phyloP scores from a whole-genome alignment of 1,284 basidiomycete species.

The Rhodotorula mucilaginosa region DNA sequence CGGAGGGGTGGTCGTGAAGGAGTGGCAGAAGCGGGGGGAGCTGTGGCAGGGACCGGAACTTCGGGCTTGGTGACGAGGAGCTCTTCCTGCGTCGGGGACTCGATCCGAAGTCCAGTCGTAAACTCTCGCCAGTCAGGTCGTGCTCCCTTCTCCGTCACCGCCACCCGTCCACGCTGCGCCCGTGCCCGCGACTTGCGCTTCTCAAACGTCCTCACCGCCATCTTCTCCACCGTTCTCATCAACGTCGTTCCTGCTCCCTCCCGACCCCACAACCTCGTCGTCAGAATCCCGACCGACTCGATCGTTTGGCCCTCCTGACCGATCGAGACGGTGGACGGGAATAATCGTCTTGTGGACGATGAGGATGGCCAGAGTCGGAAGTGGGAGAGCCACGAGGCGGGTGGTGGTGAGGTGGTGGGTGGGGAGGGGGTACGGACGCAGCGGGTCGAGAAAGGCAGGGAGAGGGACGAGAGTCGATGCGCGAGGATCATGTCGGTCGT shows the following conservation, averaged over 20 bases:
- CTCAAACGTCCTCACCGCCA: constrained; percentile 1
- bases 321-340: not conserved
- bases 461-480: constrained; percentile 57
- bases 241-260: constrained; percentile 46
- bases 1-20: not conserved
- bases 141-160: not conserved
- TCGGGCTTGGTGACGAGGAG: not conserved
- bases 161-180: not conserved
- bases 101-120: no score
- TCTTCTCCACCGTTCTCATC: constrained; percentile 45
- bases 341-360: not conserved
- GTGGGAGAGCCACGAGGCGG: not conserved
- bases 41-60: not conserved
- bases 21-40: not conserved
- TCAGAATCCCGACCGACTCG: constrained; percentile 46
- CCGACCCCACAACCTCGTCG: constrained; percentile 45
- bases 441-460: constrained; percentile 31
- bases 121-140: no score
- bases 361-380: not conserved
- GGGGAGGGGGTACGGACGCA: not conserved
- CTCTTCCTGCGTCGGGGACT: not conserved
- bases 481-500: constrained; percentile 89
- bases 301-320: not conserved
- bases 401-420: not conserved
- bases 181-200: not conserved